Conservation (phyloP, 1,139 yeast species). For the Blastobotrys serpentis region DNA sequence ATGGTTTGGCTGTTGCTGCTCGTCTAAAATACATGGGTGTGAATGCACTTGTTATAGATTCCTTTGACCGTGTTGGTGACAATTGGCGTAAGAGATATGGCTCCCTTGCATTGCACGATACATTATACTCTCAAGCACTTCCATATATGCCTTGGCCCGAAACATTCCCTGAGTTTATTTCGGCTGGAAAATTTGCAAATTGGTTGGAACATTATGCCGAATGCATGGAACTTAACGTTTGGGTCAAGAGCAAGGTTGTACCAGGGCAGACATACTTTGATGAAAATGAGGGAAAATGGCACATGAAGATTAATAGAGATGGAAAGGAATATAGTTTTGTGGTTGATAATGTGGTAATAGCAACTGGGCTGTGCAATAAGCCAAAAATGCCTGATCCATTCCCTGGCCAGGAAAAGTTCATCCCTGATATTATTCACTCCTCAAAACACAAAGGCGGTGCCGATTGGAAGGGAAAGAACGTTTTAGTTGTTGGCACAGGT, state of each 20-base stretch:
- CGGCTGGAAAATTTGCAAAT: constrained; percentile 47
- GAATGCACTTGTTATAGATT: constrained; percentile 42
- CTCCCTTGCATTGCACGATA: constrained; percentile 47
- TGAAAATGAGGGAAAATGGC: constrained; percentile 38
- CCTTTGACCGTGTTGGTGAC: constrained; percentile 43
- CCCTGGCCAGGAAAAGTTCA: constrained; percentile 41
- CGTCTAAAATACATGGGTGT: constrained; percentile 45
- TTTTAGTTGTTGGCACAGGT: constrained; percentile 47
- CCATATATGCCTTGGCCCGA: constrained; percentile 44
- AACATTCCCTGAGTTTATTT: constrained; percentile 45
- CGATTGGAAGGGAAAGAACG: constrained; percentile 43
- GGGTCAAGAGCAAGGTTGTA: constrained; percentile 39
- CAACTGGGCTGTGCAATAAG: constrained; percentile 46
- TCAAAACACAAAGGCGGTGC: constrained; percentile 30
- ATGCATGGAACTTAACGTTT: constrained; percentile 43
- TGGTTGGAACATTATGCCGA: constrained; percentile 45
- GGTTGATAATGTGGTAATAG: constrained; percentile 42
- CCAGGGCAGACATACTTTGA: constrained; percentile 36
- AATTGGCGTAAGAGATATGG: constrained; percentile 49
- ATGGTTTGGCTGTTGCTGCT: constrained; percentile 46
- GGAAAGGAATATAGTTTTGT: constrained; percentile 22
- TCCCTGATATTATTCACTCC: constrained; percentile 44
- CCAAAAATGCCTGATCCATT: constrained; percentile 43
- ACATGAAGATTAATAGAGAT: constrained; percentile 31
- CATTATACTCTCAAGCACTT: constrained; percentile 45